These are phyloP conservation scores for Ceriops zippeliana DNA, from an alignment of 345 rosid species.

Conservation along the genomic window DNA sequence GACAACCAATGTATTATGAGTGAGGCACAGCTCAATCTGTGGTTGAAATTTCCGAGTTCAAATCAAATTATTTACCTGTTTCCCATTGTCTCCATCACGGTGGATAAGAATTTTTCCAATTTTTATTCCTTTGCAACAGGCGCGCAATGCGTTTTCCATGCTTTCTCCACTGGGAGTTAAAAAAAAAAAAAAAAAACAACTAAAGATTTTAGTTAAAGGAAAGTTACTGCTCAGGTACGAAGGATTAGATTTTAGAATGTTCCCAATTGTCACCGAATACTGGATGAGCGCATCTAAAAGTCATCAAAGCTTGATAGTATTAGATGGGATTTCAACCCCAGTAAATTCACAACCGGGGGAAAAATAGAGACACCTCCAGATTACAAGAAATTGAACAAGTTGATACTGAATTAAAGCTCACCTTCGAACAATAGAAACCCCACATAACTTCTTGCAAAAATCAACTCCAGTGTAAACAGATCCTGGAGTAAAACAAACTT, in stretches of 20 bases:
- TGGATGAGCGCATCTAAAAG: conserved; percentile 1
- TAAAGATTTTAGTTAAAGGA: background rate
- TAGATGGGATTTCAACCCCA: background rate
- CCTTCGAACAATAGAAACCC: conserved; percentile 96
- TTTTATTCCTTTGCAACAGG: conserved; percentile 97
- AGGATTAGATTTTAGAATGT: conserved; percentile 11
- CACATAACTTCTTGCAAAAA: conserved; percentile 98
- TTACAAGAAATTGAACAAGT: conserved; percentile 22
- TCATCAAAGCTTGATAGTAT: conserved; percentile 8
- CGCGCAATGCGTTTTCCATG: conserved; percentile 98
- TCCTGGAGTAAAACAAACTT: conserved; percentile 36
- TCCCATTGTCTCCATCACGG: conserved; percentile 96
- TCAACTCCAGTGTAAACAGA: conserved; percentile 89
- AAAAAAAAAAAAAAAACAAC: background rate
- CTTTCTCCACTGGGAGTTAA: conserved; percentile 72
- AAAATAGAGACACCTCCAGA: conserved; percentile 3
- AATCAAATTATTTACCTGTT: conserved; percentile 48
- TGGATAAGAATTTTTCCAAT: conserved; percentile 96
- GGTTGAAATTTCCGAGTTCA: background rate
- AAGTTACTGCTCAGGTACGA: conserved; percentile 1
- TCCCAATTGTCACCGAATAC: conserved; percentile 4
- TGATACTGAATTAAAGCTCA: conserved; percentile 48
- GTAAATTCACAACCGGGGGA: conserved; percentile 3
- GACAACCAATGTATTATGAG: background rate
- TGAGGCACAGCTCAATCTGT: background rate